Evolutionary conservation across 179 eudicot genomes (phyloP).

Genomic region (Beta lomatogona): DNA sequence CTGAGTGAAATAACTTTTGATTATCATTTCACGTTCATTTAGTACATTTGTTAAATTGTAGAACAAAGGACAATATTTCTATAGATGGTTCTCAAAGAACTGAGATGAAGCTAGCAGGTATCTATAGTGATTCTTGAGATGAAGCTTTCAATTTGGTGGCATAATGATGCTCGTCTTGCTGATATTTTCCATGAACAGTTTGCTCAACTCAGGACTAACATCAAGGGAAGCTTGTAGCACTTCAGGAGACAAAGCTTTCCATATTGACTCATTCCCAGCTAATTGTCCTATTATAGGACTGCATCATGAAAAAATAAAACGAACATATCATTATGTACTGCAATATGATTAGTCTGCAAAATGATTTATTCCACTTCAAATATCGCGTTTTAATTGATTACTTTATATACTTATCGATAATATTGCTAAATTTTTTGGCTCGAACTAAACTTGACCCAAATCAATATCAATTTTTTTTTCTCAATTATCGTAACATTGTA

Average conservation of each 20-base stretch:
- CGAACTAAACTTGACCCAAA: no score
- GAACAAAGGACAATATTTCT: no score
- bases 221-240: conserved; percentile 38
- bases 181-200: conserved; percentile 24
- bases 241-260: conserved; percentile 38
- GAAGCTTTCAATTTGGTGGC: conserved; percentile 17
- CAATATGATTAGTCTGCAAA: not conserved
- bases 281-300: conserved; percentile 31
- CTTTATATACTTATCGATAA: no score
- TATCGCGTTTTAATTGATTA: no score
- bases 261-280: conserved; percentile 35
- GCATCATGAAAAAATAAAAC: not conserved
- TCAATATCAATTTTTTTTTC: no score
- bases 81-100: no score
- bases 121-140: not conserved
- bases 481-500: no score
- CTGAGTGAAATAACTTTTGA: no score
- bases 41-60: no score
- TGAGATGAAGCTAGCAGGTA: no score
- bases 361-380: not conserved
- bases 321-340: not conserved
- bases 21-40: no score
- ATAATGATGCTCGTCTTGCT: conserved; percentile 7
- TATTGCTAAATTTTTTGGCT: no score
- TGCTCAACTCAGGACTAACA: conserved; percentile 22